These are phyloP conservation scores for Stachybotrys echinatus DNA, from an alignment of 2,329 filamentous ascomycete species.

Conservation along the genomic window DNA sequence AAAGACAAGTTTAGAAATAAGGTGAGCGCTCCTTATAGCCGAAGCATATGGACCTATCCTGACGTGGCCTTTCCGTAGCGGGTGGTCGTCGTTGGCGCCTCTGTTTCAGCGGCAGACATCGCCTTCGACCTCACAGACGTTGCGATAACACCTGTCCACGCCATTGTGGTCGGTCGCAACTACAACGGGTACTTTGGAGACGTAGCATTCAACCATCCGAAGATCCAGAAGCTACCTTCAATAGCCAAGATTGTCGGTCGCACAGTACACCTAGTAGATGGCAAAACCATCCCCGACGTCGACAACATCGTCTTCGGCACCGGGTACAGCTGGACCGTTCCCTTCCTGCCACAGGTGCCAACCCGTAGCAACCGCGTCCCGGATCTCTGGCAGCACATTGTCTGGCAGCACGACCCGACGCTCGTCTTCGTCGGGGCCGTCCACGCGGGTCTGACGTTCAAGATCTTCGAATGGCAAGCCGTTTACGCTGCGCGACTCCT, in stretches of 20 bases:
- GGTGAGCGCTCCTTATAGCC: conserved; percentile 21
- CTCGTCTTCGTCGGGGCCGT: conserved; percentile 56
- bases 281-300: conserved; percentile 43
- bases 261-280: conserved; percentile 52
- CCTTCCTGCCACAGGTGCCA: conserved; percentile 49
- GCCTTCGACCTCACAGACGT: conserved; percentile 44
- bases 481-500: conserved; percentile 55
- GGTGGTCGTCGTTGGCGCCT: conserved; percentile 58
- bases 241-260: conserved; percentile 39
- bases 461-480: conserved; percentile 65
- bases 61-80: conserved; percentile 29
- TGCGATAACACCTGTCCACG: conserved; percentile 42
- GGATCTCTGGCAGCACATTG: conserved; percentile 52
- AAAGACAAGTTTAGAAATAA: conserved; percentile 38
- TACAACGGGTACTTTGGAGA: conserved; percentile 52
- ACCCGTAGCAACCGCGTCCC: conserved; percentile 51
- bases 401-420: conserved; percentile 48
- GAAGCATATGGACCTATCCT: background rate
- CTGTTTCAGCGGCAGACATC: conserved; percentile 60
- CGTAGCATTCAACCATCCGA: conserved; percentile 53
- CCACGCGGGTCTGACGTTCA: conserved; percentile 56
- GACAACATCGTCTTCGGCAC: conserved; percentile 63
- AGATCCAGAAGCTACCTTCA: conserved; percentile 40
- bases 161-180: conserved; percentile 42
- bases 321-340: conserved; percentile 59